Base-by-base conservation (phyloP, 2,329 filamentous ascomycete species). In the Hypoxylon sp. region DNA sequence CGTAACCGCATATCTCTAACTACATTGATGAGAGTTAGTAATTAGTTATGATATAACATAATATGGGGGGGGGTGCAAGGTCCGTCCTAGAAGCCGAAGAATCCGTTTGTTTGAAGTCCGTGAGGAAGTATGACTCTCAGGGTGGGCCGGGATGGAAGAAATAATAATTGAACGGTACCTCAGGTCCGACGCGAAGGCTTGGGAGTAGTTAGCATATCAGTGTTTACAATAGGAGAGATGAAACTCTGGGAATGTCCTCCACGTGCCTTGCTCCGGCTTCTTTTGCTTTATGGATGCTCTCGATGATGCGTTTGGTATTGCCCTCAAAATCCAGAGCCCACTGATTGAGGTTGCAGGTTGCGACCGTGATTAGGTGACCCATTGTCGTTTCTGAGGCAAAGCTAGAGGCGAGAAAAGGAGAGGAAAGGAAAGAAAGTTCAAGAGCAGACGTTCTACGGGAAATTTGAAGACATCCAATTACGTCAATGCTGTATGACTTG, bases 251-350 rank as follows among this genome's bases (percentile, higher is more conserved):
- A n/a, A 11, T 1, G 22, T 2, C 46, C 22, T n/a, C 8, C 46
- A 50, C 46, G 6, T 50, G 46, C 14, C 83, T 85, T 4, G 90
- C 88, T 17, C 87, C 85, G 2, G 81, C 81, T 20, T 78, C 81
- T 75, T 90, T 90, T 46, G 89, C 88, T 40, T 77, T 78, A 27
- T 80, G 82, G 63, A 91, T 88, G 69, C 85, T 87, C 74, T 89
- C 83, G 58, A 89, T 83, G 68, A 91, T 91, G n/a, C 90, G 82
- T 61, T 85, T 81, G 2, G 82, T 79, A 75, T 91, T 91, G 46
- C 88, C 89, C 73, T 88, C 84, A 20, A 70, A 57, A 54, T 90
- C 88, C 20, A 90, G 83, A 58, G 85, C 79, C 78, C 79, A 81
- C 25, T 81, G 79, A 30, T 78, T 80, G 42, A 82, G 75, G 14